These are phyloP conservation scores for Phytophthora sansomeana DNA, from an alignment of 352 stramenopile species.

Conservation along the genomic window DNA sequence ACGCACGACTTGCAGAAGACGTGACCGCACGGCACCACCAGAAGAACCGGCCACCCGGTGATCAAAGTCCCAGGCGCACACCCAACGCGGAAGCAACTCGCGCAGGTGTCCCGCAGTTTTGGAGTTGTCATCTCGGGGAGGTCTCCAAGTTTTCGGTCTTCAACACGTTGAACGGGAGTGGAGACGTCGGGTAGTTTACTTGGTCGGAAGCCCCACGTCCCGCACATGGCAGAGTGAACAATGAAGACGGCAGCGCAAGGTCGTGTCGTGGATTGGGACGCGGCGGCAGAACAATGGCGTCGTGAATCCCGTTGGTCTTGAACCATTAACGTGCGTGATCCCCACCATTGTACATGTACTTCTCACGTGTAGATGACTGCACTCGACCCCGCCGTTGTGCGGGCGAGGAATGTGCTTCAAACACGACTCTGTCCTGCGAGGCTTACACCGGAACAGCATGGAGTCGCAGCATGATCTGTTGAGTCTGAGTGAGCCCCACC, in stretches of 20 bases:
- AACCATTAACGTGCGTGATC: not conserved
- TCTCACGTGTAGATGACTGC: no score
- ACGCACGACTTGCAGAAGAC: conserved; percentile 40
- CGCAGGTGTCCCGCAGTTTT: conserved; percentile 13
- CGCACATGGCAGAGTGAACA: conserved; percentile 20
- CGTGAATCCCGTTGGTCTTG: not conserved
- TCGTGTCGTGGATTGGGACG: conserved; percentile 7
- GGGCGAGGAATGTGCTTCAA: no score
- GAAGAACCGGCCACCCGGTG: conserved; percentile 10
- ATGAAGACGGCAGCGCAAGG: no score
- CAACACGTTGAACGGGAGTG: not conserved
- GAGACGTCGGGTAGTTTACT: not conserved
- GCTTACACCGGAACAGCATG: no score
- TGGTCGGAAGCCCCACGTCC: conserved; percentile 10
- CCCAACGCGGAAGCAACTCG: conserved; percentile 26
- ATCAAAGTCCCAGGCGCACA: not conserved
- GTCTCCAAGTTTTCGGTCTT: no score
- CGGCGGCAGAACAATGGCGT: conserved; percentile 4
- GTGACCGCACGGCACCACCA: conserved; percentile 34
- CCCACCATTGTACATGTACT: no score
- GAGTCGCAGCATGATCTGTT: no score
- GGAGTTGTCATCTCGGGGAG: not conserved
- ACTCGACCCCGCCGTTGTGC: no score
- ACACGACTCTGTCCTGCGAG: no score
- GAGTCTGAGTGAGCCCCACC: no score